Percentiles rank a stretch among this genome's conserved stretches.
Conservation (phyloP, 495 filamentous ascomycete species). For the Penicillium crystallinum region DNA sequence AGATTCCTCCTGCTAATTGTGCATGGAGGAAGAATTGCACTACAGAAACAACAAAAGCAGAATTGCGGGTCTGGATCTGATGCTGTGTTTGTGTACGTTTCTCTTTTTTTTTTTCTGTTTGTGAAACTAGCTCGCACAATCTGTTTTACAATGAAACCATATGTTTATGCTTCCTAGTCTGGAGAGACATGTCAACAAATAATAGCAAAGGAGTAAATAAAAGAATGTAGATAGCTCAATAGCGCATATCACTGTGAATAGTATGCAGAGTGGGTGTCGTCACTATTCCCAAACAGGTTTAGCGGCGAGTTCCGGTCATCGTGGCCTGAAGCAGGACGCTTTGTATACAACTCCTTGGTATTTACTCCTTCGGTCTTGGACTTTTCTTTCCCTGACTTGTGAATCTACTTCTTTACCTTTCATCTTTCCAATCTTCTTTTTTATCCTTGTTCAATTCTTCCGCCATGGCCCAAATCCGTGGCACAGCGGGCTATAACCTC, state of each 20-base stretch:
- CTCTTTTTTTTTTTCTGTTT: not conserved
- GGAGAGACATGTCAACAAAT: not conserved
- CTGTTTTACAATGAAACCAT: constrained; percentile 6
- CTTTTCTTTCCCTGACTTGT: constrained; percentile 7
- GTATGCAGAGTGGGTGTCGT: constrained; percentile 21
- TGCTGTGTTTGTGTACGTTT: constrained; percentile 1
- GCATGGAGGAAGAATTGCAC: constrained; percentile 1
- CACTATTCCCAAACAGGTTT: constrained; percentile 29
- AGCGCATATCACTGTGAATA: not conserved
- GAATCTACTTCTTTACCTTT: not conserved
- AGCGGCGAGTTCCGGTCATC: constrained; percentile 38
- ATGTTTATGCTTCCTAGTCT: not conserved
- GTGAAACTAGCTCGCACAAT: not conserved
- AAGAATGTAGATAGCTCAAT: constrained; percentile 8
- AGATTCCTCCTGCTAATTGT: constrained; percentile 5
- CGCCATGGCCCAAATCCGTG: constrained; percentile 91
- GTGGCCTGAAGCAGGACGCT: constrained; percentile 37
- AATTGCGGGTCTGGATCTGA: constrained; percentile 9
- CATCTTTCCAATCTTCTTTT: constrained; percentile 1
- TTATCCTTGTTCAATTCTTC: not conserved
- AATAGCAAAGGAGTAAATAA: not conserved
- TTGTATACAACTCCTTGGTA: constrained; percentile 22
- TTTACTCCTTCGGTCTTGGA: constrained; percentile 12
- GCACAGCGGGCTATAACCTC: constrained; percentile 93
- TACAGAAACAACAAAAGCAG: constrained; percentile 4